phyloP scores from a whole-genome alignment of 129 eudicot genomes.

The Escallonia herrerae region DNA sequence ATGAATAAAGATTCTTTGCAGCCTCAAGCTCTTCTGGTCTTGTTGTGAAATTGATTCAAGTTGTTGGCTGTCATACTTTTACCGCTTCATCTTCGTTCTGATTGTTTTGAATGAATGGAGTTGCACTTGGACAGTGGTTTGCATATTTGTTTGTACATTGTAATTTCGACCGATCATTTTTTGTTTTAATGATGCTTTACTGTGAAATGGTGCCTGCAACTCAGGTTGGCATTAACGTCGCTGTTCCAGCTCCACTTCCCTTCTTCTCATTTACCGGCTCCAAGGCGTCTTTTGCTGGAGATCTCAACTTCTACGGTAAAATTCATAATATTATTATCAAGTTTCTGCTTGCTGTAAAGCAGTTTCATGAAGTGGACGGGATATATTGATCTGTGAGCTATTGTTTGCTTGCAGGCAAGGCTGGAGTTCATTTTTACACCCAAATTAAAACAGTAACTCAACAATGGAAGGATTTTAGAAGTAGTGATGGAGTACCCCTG shows the following conservation, averaged over 20 bases:
- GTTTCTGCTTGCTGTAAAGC: background rate
- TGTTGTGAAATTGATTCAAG: background rate
- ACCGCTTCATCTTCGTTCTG: background rate
- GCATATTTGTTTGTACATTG: background rate
- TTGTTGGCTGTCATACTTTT: background rate
- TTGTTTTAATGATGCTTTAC: background rate
- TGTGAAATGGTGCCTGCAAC: background rate
- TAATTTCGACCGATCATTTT: no score
- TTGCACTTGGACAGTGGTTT: background rate
- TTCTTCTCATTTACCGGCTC: conserved; percentile 95
- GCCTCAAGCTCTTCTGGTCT: background rate
- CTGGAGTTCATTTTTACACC: conserved; percentile 86
- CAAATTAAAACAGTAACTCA: conserved; percentile 88
- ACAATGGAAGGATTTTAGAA: conserved; percentile 76
- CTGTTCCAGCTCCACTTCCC: conserved; percentile 91
- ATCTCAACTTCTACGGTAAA: conserved; percentile 89
- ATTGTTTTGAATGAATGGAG: background rate
- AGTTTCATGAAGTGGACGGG: background rate
- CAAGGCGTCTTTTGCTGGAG: conserved; percentile 95
- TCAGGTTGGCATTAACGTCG: conserved; percentile 96
- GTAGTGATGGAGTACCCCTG: background rate
- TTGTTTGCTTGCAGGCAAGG: conserved; percentile 55
- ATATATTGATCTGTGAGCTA: background rate
- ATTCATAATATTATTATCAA: background rate
- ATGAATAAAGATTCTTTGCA: background rate